Conservation (phyloP, 2,329 filamentous ascomycete genomes). For the Volutella citrinella region DNA sequence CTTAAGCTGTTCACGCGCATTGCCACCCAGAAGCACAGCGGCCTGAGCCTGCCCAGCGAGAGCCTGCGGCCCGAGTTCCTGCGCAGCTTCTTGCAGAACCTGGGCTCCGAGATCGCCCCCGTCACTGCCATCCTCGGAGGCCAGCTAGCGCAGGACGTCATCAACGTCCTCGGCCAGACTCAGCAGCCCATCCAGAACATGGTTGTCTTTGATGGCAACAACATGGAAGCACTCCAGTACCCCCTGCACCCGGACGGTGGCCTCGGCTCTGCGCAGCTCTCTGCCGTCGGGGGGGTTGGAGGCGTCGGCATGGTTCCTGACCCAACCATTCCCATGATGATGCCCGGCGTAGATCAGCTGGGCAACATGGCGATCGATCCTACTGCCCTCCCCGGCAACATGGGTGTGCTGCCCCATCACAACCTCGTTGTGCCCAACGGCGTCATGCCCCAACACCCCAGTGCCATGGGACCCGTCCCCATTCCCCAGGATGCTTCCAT, state of each 20-base stretch:
- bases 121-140: slow-evolving; percentile 88
- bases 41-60: slow-evolving; percentile 66
- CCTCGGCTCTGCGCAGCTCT: slow-evolving; percentile 49
- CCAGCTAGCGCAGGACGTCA: slow-evolving; percentile 90
- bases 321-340: slow-evolving; percentile 19
- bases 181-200: slow-evolving; percentile 97
- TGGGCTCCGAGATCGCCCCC: slow-evolving; percentile 80
- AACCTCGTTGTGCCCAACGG: slow-evolving; percentile 21
- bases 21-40: slow-evolving; percentile 73
- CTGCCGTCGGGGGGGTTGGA: no score
- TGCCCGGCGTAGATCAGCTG: slow-evolving; percentile 16
- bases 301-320: no score
- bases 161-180: slow-evolving; percentile 86
- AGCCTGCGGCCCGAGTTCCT: slow-evolving; percentile 70
- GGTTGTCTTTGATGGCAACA: slow-evolving; percentile 84
- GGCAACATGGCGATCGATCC: background rate
- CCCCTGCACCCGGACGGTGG: slow-evolving; percentile 69
- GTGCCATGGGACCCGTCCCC: slow-evolving; percentile 9
- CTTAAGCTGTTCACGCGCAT: slow-evolving; percentile 74
- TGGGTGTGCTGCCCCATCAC: slow-evolving; percentile 23
- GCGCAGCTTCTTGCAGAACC: slow-evolving; percentile 80
- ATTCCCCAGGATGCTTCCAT: slow-evolving; percentile 14
- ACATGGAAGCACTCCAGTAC: slow-evolving; percentile 75
- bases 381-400: slow-evolving; percentile 15
- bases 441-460: slow-evolving; percentile 13